Conservation (phyloP, 257 asterid species). For the Solanum clarkiae region DNA sequence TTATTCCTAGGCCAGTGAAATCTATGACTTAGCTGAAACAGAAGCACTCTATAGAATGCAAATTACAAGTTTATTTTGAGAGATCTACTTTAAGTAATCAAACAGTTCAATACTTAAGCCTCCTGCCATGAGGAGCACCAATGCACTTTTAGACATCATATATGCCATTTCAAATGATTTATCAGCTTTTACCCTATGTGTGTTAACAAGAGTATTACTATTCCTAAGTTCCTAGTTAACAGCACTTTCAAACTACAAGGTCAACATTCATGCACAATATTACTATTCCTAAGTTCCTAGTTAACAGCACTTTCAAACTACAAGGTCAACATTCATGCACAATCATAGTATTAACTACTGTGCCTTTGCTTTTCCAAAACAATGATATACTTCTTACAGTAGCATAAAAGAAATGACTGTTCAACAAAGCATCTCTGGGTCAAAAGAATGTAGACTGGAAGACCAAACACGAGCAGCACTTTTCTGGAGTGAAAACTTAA, state of each 20-base stretch:
- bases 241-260: not conserved
- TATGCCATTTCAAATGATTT: not conserved
- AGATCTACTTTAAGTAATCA: not conserved
- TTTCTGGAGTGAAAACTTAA: not conserved
- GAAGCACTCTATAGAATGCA: not conserved
- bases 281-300: not conserved
- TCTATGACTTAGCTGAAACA: not conserved
- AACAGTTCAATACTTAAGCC: not conserved
- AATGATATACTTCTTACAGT: not conserved
- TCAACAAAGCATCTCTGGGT: not conserved
- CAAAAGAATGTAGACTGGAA: not conserved
- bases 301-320: not conserved
- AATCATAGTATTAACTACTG: not conserved
- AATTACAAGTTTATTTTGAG: not conserved
- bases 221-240: not conserved
- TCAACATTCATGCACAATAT: not conserved
- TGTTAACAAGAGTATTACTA: not conserved
- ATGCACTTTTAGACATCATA: not conserved
- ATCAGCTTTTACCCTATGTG: not conserved
- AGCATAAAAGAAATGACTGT: not conserved
- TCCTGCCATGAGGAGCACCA: not conserved
- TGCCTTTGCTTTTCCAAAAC: not conserved
- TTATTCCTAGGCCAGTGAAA: not conserved
- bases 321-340: not conserved
- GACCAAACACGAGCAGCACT: not conserved